These are phyloP conservation scores for Paraphoma sp. DNA, from an alignment of 2,329 filamentous ascomycete genomes.

Conservation along the genomic window DNA sequence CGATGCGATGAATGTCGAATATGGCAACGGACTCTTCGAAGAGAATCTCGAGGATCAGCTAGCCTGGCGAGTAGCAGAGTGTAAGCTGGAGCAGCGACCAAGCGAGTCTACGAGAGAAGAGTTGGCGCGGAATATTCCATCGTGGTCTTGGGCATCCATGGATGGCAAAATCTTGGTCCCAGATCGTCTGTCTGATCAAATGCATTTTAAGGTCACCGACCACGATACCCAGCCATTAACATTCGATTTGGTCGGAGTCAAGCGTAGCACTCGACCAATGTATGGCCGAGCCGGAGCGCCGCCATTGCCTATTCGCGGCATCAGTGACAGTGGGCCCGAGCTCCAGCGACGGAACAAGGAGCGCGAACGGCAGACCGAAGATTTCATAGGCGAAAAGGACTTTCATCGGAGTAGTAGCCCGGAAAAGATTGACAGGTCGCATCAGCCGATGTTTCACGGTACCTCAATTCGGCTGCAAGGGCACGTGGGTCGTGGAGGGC, in stretches of 20 bases:
- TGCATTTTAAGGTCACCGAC: conserved; percentile 19
- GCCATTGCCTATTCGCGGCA: conserved; percentile 7
- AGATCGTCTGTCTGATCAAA: conserved; percentile 15
- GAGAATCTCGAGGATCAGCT: conserved; percentile 32
- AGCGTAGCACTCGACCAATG: background rate
- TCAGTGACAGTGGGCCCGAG: conserved; percentile 18
- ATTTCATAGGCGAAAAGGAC: background rate
- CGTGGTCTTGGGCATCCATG: conserved; percentile 34
- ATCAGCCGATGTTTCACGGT: conserved; percentile 17
- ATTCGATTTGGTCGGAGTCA: conserved; percentile 18
- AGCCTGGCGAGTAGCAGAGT: conserved; percentile 28
- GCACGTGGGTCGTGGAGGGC: conserved; percentile 15
- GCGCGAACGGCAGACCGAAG: background rate
- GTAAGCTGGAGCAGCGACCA: conserved; percentile 11
- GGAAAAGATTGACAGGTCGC: conserved; percentile 7
- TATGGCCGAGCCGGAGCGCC: background rate
- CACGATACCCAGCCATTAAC: conserved; percentile 14
- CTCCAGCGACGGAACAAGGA: conserved; percentile 5
- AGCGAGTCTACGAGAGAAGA: conserved; percentile 6
- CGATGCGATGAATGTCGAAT: conserved; percentile 24
- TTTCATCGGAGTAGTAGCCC: background rate
- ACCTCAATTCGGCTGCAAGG: conserved; percentile 22
- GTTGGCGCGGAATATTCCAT: conserved; percentile 19
- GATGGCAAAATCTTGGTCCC: conserved; percentile 21
- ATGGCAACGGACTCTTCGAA: conserved; percentile 32